Evolutionary conservation across 305 asterid species (phyloP).

Genomic region (Rubia peregrina): DNA sequence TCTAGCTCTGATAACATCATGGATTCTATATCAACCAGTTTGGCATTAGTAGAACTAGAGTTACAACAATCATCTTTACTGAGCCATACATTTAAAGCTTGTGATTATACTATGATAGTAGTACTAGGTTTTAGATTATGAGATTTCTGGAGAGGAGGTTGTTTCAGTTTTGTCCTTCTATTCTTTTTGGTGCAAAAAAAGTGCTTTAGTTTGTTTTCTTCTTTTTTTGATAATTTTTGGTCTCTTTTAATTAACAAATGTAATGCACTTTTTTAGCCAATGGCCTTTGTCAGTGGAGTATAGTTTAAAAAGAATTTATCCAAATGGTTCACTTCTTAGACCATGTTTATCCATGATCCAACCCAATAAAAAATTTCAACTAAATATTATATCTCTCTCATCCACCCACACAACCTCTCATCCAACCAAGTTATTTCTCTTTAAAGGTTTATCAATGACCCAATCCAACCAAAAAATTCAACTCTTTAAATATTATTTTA

Average conservation of each 20-base stretch:
- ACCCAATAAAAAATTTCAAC: too few species aligned
- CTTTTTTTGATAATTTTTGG: background rate
- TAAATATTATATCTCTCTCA: too few species aligned
- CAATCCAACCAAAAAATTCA: too few species aligned
- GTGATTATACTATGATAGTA: conserved; percentile 13
- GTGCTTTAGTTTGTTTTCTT: background rate
- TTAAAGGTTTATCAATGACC: too few species aligned
- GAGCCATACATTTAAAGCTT: conserved; percentile 41
- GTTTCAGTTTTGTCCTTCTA: background rate
- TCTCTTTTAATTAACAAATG: background rate
- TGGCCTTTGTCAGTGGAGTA: background rate
- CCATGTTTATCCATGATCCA: too few species aligned
- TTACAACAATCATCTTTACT: conserved; percentile 53
- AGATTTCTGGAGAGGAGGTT: background rate
- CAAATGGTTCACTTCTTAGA: background rate
- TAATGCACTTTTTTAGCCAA: background rate
- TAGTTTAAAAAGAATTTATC: background rate
- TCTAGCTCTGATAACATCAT: conserved; percentile 42
- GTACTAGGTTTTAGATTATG: background rate
- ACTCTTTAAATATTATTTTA: too few species aligned
- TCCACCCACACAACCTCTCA: too few species aligned
- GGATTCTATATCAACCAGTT: conserved; percentile 26
- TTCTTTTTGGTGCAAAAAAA: conserved; percentile 3
- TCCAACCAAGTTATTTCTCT: too few species aligned
- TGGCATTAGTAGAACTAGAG: conserved; percentile 47